Conservation (phyloP, 2,329 filamentous ascomycete species). For the Phyllosticta citribraziliensis region DNA sequence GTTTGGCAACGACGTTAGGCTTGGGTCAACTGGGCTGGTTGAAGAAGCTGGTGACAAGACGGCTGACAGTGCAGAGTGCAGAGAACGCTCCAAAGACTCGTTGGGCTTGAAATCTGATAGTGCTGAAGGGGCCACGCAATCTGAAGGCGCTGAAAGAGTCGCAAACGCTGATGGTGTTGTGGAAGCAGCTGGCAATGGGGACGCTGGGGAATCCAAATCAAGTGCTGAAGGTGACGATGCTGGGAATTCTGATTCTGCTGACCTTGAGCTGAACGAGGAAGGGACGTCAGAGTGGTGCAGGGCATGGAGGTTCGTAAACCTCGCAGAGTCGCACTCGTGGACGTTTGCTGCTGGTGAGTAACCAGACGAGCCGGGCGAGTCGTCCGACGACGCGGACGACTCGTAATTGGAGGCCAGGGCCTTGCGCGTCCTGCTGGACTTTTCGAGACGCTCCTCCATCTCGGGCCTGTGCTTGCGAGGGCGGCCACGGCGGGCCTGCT, state of each 20-base stretch:
- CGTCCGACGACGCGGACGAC: conserved; percentile 20
- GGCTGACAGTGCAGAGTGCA: neutral
- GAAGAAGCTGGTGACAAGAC: neutral
- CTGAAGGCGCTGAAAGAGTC: neutral
- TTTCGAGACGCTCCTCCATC: conserved; percentile 47
- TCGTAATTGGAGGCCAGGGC: conserved; percentile 24
- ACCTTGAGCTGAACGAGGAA: conserved; percentile 1
- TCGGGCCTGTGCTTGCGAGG: conserved; percentile 54
- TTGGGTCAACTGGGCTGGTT: neutral
- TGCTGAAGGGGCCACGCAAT: neutral
- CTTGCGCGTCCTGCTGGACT: conserved; percentile 43
- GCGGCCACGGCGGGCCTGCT: conserved; percentile 56
- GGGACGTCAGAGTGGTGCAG: conserved; percentile 4
- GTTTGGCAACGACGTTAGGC: neutral
- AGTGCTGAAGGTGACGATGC: neutral
- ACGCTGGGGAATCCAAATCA: neutral
- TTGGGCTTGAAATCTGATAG: neutral
- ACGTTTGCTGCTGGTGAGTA: conserved; percentile 8
- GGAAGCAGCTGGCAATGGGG: neutral
- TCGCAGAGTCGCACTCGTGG: conserved; percentile 9
- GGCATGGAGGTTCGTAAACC: conserved; percentile 5
- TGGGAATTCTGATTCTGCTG: neutral
- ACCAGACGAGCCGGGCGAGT: conserved; percentile 7
- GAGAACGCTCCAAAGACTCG: neutral
- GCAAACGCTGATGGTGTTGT: neutral